Evolutionary conservation across 495 filamentous ascomycete genomes (phyloP).

Genomic region (Penicillium tannophilum): DNA sequence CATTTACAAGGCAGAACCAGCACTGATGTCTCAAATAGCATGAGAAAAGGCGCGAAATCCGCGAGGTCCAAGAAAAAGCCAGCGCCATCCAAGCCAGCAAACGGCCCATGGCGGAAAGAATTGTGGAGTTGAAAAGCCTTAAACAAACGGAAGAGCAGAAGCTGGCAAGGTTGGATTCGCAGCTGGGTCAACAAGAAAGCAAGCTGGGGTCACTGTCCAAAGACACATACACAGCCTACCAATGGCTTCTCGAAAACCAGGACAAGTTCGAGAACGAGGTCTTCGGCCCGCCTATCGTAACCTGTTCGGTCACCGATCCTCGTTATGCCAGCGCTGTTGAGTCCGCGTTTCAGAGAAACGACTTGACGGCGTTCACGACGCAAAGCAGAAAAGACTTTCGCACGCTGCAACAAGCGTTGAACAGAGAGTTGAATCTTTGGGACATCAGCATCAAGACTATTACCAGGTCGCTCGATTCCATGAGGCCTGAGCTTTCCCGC

Average conservation of each 20-base stretch:
- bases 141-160: conserved; percentile 47
- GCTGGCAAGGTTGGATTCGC: conserved; percentile 67
- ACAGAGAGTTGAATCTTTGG: conserved; percentile 56
- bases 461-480: conserved; percentile 48
- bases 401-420: conserved; percentile 53
- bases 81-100: conserved; percentile 32
- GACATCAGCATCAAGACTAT: conserved; percentile 67
- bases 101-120: conserved; percentile 27
- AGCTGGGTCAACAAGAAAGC: conserved; percentile 70
- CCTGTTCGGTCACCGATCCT: conserved; percentile 77
- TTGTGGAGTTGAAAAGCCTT: conserved; percentile 26
- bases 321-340: conserved; percentile 76
- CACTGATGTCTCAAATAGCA: conserved; percentile 19
- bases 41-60: neutral
- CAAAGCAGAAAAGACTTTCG: conserved; percentile 74
- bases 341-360: conserved; percentile 59
- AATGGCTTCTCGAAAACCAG: conserved; percentile 75
- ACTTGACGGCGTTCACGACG: conserved; percentile 74
- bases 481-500: conserved; percentile 52
- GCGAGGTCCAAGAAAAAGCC: conserved; percentile 40
- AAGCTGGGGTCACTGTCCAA: conserved; percentile 57
- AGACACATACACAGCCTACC: conserved; percentile 72
- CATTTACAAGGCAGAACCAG: neutral
- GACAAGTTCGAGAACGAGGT: conserved; percentile 76
- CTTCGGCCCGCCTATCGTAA: conserved; percentile 81